These are phyloP conservation scores for Ascochyta viciae-villosae DNA, from an alignment of 2,329 filamentous ascomycete genomes.

Conservation along the genomic window DNA sequence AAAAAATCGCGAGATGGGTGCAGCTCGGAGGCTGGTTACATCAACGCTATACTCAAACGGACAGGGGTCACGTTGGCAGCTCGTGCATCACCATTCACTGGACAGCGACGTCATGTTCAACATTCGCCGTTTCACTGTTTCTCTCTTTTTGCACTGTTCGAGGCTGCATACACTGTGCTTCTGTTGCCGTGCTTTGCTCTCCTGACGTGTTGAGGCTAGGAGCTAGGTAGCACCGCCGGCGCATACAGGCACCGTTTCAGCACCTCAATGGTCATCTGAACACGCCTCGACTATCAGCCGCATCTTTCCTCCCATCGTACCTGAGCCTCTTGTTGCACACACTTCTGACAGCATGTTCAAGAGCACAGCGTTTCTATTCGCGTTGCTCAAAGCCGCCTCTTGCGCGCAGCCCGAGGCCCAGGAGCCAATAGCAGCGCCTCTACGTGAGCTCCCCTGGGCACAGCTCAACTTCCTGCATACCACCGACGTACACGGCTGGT, in stretches of 20 bases:
- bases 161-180: background rate
- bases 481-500: constrained; percentile 94
- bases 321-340: background rate
- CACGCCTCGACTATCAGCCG: constrained; percentile 8
- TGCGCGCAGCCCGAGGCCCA: constrained; percentile 79
- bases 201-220: background rate
- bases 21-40: constrained; percentile 12
- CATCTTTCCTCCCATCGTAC: constrained; percentile 8
- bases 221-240: constrained; percentile 1
- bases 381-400: constrained; percentile 53
- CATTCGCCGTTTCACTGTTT: background rate
- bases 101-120: background rate
- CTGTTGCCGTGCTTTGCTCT: background rate
- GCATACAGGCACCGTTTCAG: constrained; percentile 15
- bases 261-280: constrained; percentile 29
- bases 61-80: constrained; percentile 17
- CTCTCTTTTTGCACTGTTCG: background rate
- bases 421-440: constrained; percentile 77
- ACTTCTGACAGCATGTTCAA: constrained; percentile 26
- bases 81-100: constrained; percentile 11
- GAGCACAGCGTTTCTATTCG: constrained; percentile 18
- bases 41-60: constrained; percentile 16
- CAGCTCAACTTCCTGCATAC: constrained; percentile 91
- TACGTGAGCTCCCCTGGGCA: constrained; percentile 88
- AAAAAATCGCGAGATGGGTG: constrained; percentile 22